phyloP scores from a whole-genome alignment of 192 early-diverging fungal genomes.

The Lunasporangiospora selenospora region DNA sequence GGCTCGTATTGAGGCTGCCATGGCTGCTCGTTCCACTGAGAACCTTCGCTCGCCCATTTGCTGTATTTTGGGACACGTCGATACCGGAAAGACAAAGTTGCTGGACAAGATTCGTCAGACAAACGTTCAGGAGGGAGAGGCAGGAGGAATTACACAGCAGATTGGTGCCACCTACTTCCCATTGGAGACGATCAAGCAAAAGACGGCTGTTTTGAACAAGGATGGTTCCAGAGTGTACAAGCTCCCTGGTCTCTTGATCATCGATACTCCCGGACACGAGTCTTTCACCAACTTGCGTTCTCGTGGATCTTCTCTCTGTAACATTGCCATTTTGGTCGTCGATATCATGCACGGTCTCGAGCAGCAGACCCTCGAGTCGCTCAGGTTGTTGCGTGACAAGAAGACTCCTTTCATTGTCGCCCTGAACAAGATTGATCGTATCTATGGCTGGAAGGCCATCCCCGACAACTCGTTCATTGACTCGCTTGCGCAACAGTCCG shows the following conservation, averaged over 20 bases:
- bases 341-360: slow-evolving; percentile 99
- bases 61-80: slow-evolving; percentile 99
- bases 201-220: slow-evolving; percentile 84
- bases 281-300: slow-evolving; percentile 97
- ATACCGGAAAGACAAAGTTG: slow-evolving; percentile 93
- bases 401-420: slow-evolving; percentile 99
- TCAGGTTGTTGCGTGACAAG: slow-evolving; percentile 87
- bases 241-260: slow-evolving; percentile 92
- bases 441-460: slow-evolving; percentile 90
- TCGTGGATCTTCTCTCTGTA: slow-evolving; percentile 96
- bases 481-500: slow-evolving; percentile 77
- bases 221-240: slow-evolving; percentile 64
- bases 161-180: slow-evolving; percentile 99
- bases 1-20: slow-evolving; percentile 74
- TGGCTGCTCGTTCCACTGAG: slow-evolving; percentile 85
- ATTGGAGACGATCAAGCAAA: slow-evolving; percentile 89
- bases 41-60: slow-evolving; percentile 97
- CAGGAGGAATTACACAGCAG: slow-evolving; percentile 99
- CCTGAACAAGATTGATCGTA: slow-evolving; percentile 98
- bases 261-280: slow-evolving; percentile 99
- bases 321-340: slow-evolving; percentile 99
- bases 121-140: slow-evolving; percentile 99
- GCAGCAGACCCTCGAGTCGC: slow-evolving; percentile 96
- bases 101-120: slow-evolving; percentile 99
- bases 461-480: slow-evolving; percentile 84